Evolutionary conservation across 495 filamentous ascomycete species (phyloP), one percentile per base, ranked within the genome.

Genomic region (Durotheca rogersii): DNA sequence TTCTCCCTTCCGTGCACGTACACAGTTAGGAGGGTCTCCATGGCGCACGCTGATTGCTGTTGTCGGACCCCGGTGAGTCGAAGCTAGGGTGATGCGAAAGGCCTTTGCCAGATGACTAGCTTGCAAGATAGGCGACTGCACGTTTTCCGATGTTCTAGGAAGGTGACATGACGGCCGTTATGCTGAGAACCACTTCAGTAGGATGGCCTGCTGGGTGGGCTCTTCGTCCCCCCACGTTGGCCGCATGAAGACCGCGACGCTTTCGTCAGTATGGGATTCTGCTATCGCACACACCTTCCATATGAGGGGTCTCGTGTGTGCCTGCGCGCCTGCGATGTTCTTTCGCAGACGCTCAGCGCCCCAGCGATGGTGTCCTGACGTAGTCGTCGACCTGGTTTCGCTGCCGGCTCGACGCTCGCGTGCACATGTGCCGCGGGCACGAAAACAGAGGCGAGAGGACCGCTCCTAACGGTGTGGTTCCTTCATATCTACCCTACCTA

Each of bases 241-340:
- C n/a, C 14, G 31, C 47, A 51, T 47, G 41, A 48, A 14, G 27
- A 42, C 47, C 47, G 41, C 30, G 44, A 36, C 40, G 41, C 33
- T 20, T 41, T 42, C 39, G 51, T 53, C 42, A 30, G 35, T 47
- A 47, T 47, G 36, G 53, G 53, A 47, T 53, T 44, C 38, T 52
- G 43, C 43, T 58, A 25, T 31, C 34, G 32, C 35, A 33, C 14
- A 40, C 43, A 58, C 55, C 55, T 58, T 33, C 55, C 49, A 14
- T 47, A 53, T 58, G 44, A 46, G 55, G 55, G 41, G 27, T 27
- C 30, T 31, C 30, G 35, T 3, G 38, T 21, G 21, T 17, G 32
- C 40, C 18, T 37, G 41, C 41, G 43, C 46, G 44, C 44, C 44
- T 50, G 30, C 49, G 34, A 9, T 31, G 49, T 49, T 40, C 45